Conservation (phyloP, 2,329 filamentous ascomycete genomes). For the Leptographium lundbergii region DNA sequence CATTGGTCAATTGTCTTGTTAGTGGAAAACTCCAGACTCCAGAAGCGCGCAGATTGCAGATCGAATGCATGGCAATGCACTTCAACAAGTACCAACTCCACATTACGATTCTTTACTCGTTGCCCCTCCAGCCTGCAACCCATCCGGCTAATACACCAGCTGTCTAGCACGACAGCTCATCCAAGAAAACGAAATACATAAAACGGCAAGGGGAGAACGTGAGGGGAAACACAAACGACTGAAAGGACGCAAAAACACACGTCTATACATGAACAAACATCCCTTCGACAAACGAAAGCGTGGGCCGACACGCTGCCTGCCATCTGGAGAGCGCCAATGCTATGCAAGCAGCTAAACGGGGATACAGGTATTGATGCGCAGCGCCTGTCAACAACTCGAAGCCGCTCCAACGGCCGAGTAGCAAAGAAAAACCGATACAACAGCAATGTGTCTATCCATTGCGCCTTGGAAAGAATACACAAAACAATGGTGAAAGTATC, state of each 20-base stretch:
- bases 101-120: background rate
- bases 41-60: too few relatives aligned
- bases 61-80: too few relatives aligned
- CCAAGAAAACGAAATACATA: background rate
- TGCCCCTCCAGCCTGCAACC: background rate
- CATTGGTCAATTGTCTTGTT: background rate
- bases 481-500: background rate
- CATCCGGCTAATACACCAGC: background rate
- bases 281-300: background rate
- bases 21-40: background rate
- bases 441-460: background rate
- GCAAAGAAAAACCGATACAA: background rate
- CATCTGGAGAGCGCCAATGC: constrained; percentile 4
- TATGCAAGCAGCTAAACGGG: background rate
- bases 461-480: background rate
- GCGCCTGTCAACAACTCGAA: too few relatives aligned
- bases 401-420: background rate
- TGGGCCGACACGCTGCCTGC: background rate
- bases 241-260: background rate
- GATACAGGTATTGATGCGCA: too few relatives aligned
- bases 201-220: background rate
- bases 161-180: background rate
- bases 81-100: too few relatives aligned
- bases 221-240: background rate
- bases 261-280: background rate